phyloP scores from a whole-genome alignment of 768 basidiomycete species.

The Rubroboletus satanas region DNA sequence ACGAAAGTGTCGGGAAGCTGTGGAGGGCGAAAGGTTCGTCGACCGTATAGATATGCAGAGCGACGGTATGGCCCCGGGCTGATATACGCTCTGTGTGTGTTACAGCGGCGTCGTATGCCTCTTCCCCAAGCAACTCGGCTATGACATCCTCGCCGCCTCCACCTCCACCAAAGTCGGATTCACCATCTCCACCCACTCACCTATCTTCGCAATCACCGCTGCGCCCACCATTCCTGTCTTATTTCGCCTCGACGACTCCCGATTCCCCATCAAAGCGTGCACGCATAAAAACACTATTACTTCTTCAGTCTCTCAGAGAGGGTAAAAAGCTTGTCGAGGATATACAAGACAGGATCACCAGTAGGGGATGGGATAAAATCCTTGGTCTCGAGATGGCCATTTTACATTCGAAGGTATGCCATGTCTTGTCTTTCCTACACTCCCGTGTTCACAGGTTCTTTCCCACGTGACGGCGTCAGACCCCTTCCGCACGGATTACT shows the following conservation, averaged over 20 bases:
- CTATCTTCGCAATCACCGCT: conserved; percentile 1
- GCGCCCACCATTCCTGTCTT: conserved; percentile 44
- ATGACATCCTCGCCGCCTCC: conserved; percentile 3
- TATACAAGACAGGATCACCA: conserved; percentile 19
- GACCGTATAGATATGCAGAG: not conserved
- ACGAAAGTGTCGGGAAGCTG: conserved; percentile 53
- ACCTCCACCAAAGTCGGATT: conserved; percentile 10
- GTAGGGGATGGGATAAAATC: conserved; percentile 39
- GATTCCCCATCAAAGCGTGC: conserved; percentile 68
- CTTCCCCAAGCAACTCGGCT: conserved; percentile 19
- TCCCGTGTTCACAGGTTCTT: not conserved
- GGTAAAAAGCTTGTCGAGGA: conserved; percentile 14
- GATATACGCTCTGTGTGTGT: not conserved
- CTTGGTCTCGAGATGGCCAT: conserved; percentile 75
- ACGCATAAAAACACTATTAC: conserved; percentile 72
- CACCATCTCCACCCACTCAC: not conserved
- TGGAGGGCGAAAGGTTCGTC: conserved; percentile 68
- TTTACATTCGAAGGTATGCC: conserved; percentile 67
- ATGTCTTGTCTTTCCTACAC: not conserved
- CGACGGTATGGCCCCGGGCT: not conserved
- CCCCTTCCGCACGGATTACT: conserved; percentile 36
- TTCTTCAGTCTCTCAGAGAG: conserved; percentile 51
- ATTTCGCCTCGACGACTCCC: conserved; percentile 81
- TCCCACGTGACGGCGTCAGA: not conserved
- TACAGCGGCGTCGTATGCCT: conserved; percentile 52